phyloP scores from a whole-genome alignment of 495 filamentous ascomycete species.

The Penicillium silybi region DNA sequence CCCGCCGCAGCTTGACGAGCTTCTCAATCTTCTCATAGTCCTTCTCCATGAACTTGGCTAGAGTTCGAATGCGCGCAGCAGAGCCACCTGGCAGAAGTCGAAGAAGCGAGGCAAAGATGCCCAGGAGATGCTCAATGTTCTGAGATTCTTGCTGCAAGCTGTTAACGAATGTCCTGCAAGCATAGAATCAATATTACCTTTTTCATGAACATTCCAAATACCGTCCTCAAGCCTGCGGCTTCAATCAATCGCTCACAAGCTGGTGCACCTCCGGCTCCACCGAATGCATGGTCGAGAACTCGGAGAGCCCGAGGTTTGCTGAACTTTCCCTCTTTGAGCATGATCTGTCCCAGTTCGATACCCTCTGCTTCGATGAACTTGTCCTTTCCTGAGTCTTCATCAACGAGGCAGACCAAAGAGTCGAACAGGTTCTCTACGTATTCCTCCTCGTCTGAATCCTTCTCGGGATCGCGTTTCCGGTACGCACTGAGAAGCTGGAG shows the following conservation, averaged over 20 bases:
- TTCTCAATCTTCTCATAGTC: slow-evolving; percentile 81
- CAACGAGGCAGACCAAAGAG: slow-evolving; percentile 71
- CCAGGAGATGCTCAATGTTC: slow-evolving; percentile 79
- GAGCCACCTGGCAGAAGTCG: slow-evolving; percentile 76
- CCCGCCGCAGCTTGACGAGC: slow-evolving; percentile 64
- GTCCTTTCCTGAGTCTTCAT: slow-evolving; percentile 68
- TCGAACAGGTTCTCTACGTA: slow-evolving; percentile 93
- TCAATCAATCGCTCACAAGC: slow-evolving; percentile 78
- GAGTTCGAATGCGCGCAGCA: slow-evolving; percentile 69
- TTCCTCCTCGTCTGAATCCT: slow-evolving; percentile 88
- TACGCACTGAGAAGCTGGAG: slow-evolving; percentile 86
- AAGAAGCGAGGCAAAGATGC: slow-evolving; percentile 82
- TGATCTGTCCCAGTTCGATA: slow-evolving; percentile 84
- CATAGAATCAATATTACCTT: slow-evolving; percentile 42
- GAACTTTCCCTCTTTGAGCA: slow-evolving; percentile 79
- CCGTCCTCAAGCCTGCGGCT: slow-evolving; percentile 75
- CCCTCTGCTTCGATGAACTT: slow-evolving; percentile 90
- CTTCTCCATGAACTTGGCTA: slow-evolving; percentile 95
- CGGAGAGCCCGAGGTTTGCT: slow-evolving; percentile 73
- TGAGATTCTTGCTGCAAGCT: slow-evolving; percentile 53
- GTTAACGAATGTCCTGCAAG: slow-evolving; percentile 17
- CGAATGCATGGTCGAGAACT: slow-evolving; percentile 77
- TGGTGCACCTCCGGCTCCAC: slow-evolving; percentile 47
- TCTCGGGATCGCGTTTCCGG: slow-evolving; percentile 80
- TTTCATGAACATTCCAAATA: slow-evolving; percentile 90